A percentile compares a stretch with the other conserved stretches of the same genome.
Evolutionary conservation across 2,329 filamentous ascomycete genomes (phyloP).

Genomic region (Balansia obtecta): DNA sequence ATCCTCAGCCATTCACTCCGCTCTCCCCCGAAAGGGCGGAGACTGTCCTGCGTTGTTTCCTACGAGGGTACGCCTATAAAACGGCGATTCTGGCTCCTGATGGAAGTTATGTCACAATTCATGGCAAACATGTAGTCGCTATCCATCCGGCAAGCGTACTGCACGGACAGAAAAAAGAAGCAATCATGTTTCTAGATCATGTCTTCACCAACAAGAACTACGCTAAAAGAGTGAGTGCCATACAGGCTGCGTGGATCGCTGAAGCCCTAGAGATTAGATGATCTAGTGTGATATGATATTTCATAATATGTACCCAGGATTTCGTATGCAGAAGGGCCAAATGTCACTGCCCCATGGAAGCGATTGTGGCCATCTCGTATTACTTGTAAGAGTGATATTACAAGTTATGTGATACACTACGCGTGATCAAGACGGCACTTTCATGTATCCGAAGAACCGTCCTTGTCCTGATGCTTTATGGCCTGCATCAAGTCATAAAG

Average conservation of each 20-base stretch:
- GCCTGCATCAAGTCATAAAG: conserved; percentile 88
- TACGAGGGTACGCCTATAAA: conserved; percentile 47
- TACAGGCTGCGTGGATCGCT: conserved; percentile 47
- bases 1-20: conserved; percentile 44
- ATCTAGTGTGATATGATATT: not conserved
- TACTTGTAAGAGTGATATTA: not conserved
- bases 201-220: conserved; percentile 56
- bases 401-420: not conserved
- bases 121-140: conserved; percentile 47
- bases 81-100: conserved; percentile 50
- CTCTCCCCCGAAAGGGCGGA: conserved; percentile 41
- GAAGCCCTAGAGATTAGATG: conserved; percentile 28
- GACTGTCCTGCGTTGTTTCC: conserved; percentile 45
- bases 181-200: conserved; percentile 57
- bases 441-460: conserved; percentile 16
- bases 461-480: conserved; percentile 37
- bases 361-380: not conserved
- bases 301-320: not conserved
- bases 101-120: conserved; percentile 45
- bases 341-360: not conserved
- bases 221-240: conserved; percentile 51
- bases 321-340: not conserved
- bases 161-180: conserved; percentile 50
- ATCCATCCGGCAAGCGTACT: conserved; percentile 52
- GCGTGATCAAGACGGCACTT: not conserved